Conservation (phyloP, 2,329 filamentous ascomycete genomes). For the Scleromitrula shiraiana region DNA sequence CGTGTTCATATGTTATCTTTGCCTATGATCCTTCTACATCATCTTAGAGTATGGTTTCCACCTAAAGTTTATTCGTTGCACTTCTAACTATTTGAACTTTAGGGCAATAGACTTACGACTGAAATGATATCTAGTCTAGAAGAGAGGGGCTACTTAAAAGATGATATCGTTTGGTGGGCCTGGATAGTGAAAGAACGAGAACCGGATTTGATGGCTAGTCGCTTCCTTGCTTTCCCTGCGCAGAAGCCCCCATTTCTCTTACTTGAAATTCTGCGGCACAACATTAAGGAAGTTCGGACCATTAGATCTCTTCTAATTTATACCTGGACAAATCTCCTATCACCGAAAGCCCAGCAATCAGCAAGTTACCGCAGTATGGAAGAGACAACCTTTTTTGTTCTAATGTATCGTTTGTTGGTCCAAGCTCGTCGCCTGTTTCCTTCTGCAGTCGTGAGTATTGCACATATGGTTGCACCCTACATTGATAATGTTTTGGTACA, state of each 20-base stretch:
- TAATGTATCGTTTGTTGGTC: constrained; percentile 17
- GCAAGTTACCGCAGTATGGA: not conserved
- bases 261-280: constrained; percentile 19
- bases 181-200: constrained; percentile 20
- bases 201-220: constrained; percentile 18
- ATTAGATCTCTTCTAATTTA: constrained; percentile 14
- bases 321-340: constrained; percentile 6
- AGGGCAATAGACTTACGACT: not conserved
- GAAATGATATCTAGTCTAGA: not conserved
- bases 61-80: not conserved
- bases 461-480: constrained; percentile 20
- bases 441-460: constrained; percentile 20
- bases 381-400: constrained; percentile 1
- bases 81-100: not conserved
- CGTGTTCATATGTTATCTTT: constrained; percentile 6
- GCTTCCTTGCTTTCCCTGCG: constrained; percentile 15
- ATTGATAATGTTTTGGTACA: constrained; percentile 8
- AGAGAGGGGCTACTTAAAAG: constrained; percentile 11
- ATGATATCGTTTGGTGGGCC: constrained; percentile 25
- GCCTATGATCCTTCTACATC: constrained; percentile 12
- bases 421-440: constrained; percentile 26
- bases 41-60: constrained; percentile 8
- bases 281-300: constrained; percentile 16
- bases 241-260: constrained; percentile 23
- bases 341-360: not conserved